A percentile compares a stretch with the other conserved stretches of the same genome.
phyloP scores from a whole-genome alignment of 345 rosid species.

The Cochlearia excelsa region DNA sequence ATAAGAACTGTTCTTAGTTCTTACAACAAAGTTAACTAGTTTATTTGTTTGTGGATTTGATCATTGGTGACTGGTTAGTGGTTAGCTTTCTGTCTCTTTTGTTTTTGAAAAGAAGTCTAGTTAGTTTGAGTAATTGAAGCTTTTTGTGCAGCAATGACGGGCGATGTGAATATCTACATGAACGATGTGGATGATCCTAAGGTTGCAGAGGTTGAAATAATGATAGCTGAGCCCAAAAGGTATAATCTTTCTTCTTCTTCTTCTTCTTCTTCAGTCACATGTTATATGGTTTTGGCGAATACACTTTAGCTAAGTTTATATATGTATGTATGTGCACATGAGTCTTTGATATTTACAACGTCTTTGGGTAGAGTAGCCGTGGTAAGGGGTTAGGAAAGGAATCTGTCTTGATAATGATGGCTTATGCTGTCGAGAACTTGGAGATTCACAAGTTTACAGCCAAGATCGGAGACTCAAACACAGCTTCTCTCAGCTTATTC shows the following conservation, averaged over 20 bases:
- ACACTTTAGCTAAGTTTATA: neutral
- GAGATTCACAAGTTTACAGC: constrained; percentile 61
- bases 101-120: constrained; percentile 1
- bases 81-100: no score
- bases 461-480: constrained; percentile 84
- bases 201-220: constrained; percentile 82
- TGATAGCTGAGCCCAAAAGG: constrained; percentile 89
- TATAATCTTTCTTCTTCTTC: constrained; percentile 21
- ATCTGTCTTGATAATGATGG: constrained; percentile 86
- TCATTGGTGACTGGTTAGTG: constrained; percentile 8
- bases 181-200: constrained; percentile 82
- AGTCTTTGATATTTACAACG: constrained; percentile 5
- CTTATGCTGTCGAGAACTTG: constrained; percentile 58
- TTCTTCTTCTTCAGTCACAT: constrained; percentile 6
- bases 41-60: neutral
- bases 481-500: constrained; percentile 66
- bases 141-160: constrained; percentile 66
- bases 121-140: neutral
- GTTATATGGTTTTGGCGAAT: neutral
- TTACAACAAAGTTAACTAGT: no score
- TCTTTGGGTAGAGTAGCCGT: constrained; percentile 62
- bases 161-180: constrained; percentile 93
- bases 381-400: constrained; percentile 94
- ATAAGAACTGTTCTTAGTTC: no score
- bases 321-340: neutral